These are phyloP conservation scores for Penicillium macrosclerotiorum DNA, from an alignment of 495 filamentous ascomycete genomes.

Conservation along the genomic window DNA sequence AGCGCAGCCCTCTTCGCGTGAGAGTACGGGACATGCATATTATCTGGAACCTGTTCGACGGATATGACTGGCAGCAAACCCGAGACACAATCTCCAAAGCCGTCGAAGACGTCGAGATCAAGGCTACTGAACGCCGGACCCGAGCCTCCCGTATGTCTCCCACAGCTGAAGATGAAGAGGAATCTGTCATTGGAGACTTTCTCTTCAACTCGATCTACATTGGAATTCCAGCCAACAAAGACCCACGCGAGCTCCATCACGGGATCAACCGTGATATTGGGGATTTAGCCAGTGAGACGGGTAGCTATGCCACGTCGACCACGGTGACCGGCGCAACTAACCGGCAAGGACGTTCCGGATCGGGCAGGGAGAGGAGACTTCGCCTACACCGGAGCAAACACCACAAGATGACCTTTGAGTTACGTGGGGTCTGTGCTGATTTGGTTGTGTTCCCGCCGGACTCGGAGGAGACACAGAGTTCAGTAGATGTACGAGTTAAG, in stretches of 20 bases:
- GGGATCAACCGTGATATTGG: constrained; percentile 87
- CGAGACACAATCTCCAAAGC: constrained; percentile 82
- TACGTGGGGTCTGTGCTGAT: constrained; percentile 82
- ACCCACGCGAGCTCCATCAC: constrained; percentile 73
- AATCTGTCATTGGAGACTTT: constrained; percentile 87
- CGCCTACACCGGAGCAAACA: constrained; percentile 80
- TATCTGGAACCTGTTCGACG: constrained; percentile 98
- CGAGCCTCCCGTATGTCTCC: constrained; percentile 45
- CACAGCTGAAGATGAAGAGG: constrained; percentile 66
- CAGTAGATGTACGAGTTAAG: constrained; percentile 74
- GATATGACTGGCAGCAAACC: constrained; percentile 92
- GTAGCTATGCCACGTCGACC: constrained; percentile 74
- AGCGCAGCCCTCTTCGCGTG: constrained; percentile 70
- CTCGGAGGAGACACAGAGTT: constrained; percentile 77
- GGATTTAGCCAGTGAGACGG: constrained; percentile 83
- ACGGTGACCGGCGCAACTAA: constrained; percentile 59
- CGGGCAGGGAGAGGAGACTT: constrained; percentile 54
- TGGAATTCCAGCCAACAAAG: constrained; percentile 80
- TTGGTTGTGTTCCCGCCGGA: constrained; percentile 77
- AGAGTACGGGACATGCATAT: constrained; percentile 82
- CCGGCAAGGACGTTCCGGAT: constrained; percentile 46
- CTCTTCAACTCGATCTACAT: constrained; percentile 99
- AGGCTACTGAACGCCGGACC: constrained; percentile 69
- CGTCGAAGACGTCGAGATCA: constrained; percentile 79
- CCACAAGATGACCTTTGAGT: constrained; percentile 94